These are phyloP conservation scores for Zygosaccharomyces rouxii DNA, from an alignment of 805 yeast genomes.

Conservation along the genomic window DNA sequence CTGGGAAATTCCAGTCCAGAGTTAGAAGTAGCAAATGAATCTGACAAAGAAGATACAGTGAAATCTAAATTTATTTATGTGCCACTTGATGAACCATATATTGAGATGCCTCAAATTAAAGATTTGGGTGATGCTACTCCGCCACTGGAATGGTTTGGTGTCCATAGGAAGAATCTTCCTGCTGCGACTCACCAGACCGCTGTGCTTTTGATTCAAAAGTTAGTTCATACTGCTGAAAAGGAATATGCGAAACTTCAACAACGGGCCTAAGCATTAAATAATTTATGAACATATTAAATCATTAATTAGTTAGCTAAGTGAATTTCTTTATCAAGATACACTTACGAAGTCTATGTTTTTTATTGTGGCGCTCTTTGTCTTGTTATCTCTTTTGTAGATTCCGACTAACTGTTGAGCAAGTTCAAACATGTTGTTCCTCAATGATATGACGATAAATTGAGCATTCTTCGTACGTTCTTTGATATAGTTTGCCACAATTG, in stretches of 20 bases:
- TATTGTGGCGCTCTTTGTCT: conserved; percentile 79
- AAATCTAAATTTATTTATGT: conserved; percentile 43
- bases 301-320: neutral
- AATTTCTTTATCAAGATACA: conserved; percentile 6
- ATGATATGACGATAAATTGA: conserved; percentile 90
- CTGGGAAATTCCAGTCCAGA: conserved; percentile 26
- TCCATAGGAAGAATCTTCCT: conserved; percentile 83
- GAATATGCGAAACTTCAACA: conserved; percentile 43
- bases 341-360: conserved; percentile 54
- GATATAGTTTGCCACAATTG: conserved; percentile 95
- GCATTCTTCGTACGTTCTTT: conserved; percentile 95
- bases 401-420: conserved; percentile 92
- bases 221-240: conserved; percentile 61
- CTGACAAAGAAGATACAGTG: conserved; percentile 33
- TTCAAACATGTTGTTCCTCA: conserved; percentile 97
- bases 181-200: conserved; percentile 77
- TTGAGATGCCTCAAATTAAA: conserved; percentile 83
- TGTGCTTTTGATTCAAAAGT: conserved; percentile 65
- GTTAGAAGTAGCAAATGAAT: conserved; percentile 13
- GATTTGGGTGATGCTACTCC: conserved; percentile 98
- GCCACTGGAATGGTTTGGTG: conserved; percentile 96
- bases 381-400: conserved; percentile 86
- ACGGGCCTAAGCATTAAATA: conserved; percentile 26
- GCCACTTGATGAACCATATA: conserved; percentile 69
- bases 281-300: neutral